A percentile compares a stretch with the other conserved stretches of the same genome.
phyloP scores from a whole-genome alignment of 1,139 yeast species.

The Candida sp. region DNA sequence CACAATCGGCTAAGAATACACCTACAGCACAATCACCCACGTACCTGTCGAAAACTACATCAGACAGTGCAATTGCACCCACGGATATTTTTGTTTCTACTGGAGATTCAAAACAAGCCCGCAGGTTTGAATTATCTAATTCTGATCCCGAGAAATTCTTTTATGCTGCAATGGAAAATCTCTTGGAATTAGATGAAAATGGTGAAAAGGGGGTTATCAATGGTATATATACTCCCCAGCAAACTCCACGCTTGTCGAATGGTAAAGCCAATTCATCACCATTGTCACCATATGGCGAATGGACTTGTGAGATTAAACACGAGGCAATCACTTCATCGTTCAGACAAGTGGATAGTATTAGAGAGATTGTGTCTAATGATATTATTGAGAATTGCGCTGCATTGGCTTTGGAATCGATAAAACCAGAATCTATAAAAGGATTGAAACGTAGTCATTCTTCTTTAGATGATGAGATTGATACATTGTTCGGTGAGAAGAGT shows the following conservation, averaged over 20 bases:
- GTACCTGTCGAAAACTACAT: constrained; percentile 10
- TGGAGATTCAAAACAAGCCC: constrained; percentile 33
- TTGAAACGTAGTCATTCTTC: not conserved
- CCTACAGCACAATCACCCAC: constrained; percentile 40
- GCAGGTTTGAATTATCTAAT: constrained; percentile 44
- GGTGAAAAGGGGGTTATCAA: constrained; percentile 18
- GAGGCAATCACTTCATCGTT: constrained; percentile 45
- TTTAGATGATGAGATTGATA: constrained; percentile 30
- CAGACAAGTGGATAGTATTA: constrained; percentile 37
- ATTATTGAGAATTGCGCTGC: constrained; percentile 28
- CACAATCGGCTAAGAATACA: constrained; percentile 40
- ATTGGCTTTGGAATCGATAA: constrained; percentile 5
- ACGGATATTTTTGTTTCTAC: constrained; percentile 22
- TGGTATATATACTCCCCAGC: constrained; percentile 14
- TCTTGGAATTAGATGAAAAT: constrained; percentile 44
- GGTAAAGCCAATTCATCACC: constrained; percentile 25
- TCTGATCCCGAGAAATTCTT: constrained; percentile 49
- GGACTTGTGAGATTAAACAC: constrained; percentile 48
- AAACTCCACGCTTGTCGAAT: constrained; percentile 8
- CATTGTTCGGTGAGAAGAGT: constrained; percentile 36
- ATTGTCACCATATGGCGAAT: constrained; percentile 17
- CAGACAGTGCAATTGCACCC: constrained; percentile 17
- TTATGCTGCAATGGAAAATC: constrained; percentile 48
- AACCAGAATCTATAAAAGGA: constrained; percentile 1
- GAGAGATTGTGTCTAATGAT: constrained; percentile 28